Percentiles rank a stretch among this genome's conserved stretches.
Conservation (phyloP, 768 basidiomycete species). For the Pulveroboletus sp. region DNA sequence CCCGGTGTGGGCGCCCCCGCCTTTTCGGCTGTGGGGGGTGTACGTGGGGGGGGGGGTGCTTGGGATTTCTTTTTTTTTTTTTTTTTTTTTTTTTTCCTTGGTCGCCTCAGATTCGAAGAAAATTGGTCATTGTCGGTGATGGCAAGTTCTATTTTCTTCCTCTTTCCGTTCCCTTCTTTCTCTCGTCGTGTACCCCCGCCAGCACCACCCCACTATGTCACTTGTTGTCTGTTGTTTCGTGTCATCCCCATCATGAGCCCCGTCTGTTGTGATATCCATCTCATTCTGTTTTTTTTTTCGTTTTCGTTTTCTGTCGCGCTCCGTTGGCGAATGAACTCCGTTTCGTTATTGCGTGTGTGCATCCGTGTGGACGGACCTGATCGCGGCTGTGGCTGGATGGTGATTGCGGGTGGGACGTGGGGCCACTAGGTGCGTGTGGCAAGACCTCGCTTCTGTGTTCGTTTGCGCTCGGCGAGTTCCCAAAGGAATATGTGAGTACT, state of each 20-base stretch:
- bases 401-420: background rate
- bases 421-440: slow-evolving; percentile 76
- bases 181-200: too few relatives aligned
- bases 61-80: background rate
- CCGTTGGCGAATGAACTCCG: too few relatives aligned
- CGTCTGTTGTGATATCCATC: background rate
- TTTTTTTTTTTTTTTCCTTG: too few relatives aligned
- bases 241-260: too few relatives aligned
- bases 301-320: too few relatives aligned
- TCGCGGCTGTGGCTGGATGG: too few relatives aligned
- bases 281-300: background rate
- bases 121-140: slow-evolving; percentile 96
- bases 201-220: too few relatives aligned
- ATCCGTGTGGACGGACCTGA: too few relatives aligned
- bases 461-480: slow-evolving; percentile 92
- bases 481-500: slow-evolving; percentile 92
- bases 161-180: too few relatives aligned
- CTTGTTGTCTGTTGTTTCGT: background rate
- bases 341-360: too few relatives aligned
- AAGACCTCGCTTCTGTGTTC: slow-evolving; percentile 91
- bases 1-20: too few relatives aligned
- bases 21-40: background rate
- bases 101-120: slow-evolving; percentile 72
- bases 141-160: slow-evolving; percentile 51
- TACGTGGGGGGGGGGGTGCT: background rate